These are phyloP conservation scores for Spatholobus suberectus DNA, from an alignment of 306 rosid species.

Conservation along the genomic window DNA sequence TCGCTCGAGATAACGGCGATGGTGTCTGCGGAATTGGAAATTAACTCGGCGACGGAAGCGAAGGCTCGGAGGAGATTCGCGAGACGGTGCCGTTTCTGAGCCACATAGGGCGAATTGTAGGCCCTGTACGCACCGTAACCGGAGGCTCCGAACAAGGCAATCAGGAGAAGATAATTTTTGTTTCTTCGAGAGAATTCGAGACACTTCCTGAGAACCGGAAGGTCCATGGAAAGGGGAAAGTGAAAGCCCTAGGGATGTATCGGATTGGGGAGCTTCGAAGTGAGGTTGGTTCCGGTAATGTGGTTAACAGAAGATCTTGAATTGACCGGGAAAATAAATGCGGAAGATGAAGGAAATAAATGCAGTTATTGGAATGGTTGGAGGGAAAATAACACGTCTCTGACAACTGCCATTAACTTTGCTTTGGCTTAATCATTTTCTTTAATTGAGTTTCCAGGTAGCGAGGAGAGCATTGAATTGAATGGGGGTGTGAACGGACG, in stretches of 20 bases:
- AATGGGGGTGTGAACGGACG: too few relatives aligned
- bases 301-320: neutral
- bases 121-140: slow-evolving; percentile 75
- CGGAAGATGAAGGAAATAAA: neutral
- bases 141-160: slow-evolving; percentile 68
- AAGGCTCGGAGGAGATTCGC: slow-evolving; percentile 65
- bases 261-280: too few relatives aligned
- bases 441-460: neutral
- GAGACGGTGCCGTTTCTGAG: slow-evolving; percentile 56
- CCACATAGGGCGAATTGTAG: slow-evolving; percentile 66
- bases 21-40: slow-evolving; percentile 72
- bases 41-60: slow-evolving; percentile 62
- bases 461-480: too few relatives aligned
- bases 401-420: neutral
- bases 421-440: too few relatives aligned
- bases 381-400: neutral
- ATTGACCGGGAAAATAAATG: neutral
- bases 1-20: slow-evolving; percentile 66
- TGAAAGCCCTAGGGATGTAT: slow-evolving; percentile 36
- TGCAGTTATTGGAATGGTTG: neutral
- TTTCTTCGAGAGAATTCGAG: slow-evolving; percentile 54
- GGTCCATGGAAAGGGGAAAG: slow-evolving; percentile 74
- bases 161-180: slow-evolving; percentile 60
- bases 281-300: neutral
- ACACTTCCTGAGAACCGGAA: slow-evolving; percentile 52